phyloP scores from a whole-genome alignment of 306 rosid species.

The Corylus heterophylla region DNA sequence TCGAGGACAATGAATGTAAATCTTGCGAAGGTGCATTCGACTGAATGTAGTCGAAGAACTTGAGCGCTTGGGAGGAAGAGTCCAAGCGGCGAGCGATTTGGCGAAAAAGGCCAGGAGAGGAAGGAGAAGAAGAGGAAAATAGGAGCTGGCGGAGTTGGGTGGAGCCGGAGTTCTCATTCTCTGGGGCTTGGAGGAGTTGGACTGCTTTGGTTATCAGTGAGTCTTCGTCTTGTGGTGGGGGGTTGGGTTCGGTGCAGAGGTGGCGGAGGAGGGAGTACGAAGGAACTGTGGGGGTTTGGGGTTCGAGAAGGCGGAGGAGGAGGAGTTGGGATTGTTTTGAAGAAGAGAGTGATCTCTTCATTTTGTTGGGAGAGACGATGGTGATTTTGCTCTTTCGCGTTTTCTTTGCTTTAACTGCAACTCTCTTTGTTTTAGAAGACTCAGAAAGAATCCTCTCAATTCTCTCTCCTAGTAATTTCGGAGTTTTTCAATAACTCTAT shows the following conservation, averaged over 20 bases:
- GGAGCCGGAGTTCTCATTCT: constrained; percentile 36
- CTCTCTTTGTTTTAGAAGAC: too few species aligned
- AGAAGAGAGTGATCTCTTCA: background rate
- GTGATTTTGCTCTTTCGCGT: background rate
- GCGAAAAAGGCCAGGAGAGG: constrained; percentile 32
- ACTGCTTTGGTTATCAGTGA: constrained; percentile 36
- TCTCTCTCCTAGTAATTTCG: too few species aligned
- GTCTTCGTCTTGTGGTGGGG: constrained; percentile 26
- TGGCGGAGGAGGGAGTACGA: constrained; percentile 17
- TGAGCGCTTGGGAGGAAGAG: constrained; percentile 32
- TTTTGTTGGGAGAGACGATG: constrained; percentile 1
- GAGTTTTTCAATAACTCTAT: too few species aligned
- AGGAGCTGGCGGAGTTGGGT: constrained; percentile 46
- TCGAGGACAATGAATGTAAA: constrained; percentile 20
- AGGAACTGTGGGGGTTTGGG: background rate
- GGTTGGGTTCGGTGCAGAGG: constrained; percentile 27
- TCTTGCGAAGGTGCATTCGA: background rate
- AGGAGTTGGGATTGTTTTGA: constrained; percentile 28
- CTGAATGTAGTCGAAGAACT: constrained; percentile 32
- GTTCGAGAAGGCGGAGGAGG: constrained; percentile 27
- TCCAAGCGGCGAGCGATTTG: constrained; percentile 16
- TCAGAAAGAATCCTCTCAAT: too few species aligned
- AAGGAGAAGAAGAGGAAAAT: constrained; percentile 34
- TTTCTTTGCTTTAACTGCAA: too few species aligned
- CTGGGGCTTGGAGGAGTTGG: constrained; percentile 48